A percentile compares a stretch with the other conserved stretches of the same genome.
Evolutionary conservation across 2,329 filamentous ascomycete genomes (phyloP).

Genomic region (Exophiala aquamarina): DNA sequence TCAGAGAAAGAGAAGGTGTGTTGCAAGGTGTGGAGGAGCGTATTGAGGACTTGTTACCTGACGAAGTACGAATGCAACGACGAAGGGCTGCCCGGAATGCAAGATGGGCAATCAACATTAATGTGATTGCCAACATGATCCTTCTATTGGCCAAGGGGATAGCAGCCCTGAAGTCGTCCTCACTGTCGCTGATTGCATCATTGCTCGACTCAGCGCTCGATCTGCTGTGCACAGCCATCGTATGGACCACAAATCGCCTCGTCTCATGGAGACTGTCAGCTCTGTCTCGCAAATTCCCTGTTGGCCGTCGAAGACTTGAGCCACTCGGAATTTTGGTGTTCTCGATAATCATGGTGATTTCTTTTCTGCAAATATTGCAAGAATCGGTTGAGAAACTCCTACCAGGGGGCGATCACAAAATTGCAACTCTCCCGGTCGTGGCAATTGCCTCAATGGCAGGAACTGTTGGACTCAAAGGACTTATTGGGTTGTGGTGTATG

Average conservation of each 20-base stretch:
- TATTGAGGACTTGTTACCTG: constrained; percentile 56
- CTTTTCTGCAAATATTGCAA: constrained; percentile 61
- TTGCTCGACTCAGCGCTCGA: constrained; percentile 63
- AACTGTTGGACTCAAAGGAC: constrained; percentile 60
- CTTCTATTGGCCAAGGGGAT: constrained; percentile 57
- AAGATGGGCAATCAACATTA: constrained; percentile 60
- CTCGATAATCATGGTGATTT: constrained; percentile 63
- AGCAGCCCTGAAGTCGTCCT: constrained; percentile 56
- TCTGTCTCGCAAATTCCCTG: constrained; percentile 57
- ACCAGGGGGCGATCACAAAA: constrained; percentile 39
- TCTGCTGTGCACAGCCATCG: constrained; percentile 60
- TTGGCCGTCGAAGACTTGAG: constrained; percentile 57
- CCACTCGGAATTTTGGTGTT: constrained; percentile 64
- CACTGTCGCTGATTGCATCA: constrained; percentile 62
- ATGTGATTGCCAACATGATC: constrained; percentile 60
- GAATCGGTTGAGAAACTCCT: constrained; percentile 61
- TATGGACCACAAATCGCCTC: constrained; percentile 60
- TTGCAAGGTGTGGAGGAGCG: constrained; percentile 50
- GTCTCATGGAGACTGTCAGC: constrained; percentile 57
- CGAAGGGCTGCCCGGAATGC: constrained; percentile 49
- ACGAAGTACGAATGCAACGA: constrained; percentile 53
- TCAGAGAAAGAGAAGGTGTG: constrained; percentile 53
- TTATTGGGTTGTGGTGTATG: constrained; percentile 60
- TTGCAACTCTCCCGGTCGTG: constrained; percentile 45
- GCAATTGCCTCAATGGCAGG: constrained; percentile 59